Percentiles rank a stretch among this genome's conserved stretches.
Conservation (phyloP, 78 protist species). For the Dictyostelium firmibasis region DNA sequence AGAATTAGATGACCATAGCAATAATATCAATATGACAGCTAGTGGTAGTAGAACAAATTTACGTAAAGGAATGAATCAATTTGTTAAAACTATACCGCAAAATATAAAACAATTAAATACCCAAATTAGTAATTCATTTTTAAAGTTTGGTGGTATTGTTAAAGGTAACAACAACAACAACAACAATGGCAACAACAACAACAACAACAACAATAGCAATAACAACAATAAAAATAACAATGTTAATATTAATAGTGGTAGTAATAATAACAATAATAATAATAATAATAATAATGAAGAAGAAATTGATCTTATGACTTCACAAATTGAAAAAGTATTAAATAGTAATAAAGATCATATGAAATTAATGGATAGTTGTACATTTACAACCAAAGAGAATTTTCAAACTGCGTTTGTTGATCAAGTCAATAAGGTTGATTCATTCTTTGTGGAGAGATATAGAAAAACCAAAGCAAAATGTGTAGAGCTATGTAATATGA, state of each 20-base stretch:
- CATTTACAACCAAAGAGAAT: background rate
- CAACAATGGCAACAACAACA: background rate
- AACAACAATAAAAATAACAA: background rate
- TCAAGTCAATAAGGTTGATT: slow-evolving; percentile 34
- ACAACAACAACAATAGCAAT: background rate
- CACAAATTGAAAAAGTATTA: background rate
- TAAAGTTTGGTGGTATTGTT: background rate
- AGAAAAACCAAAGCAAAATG: slow-evolving; percentile 23
- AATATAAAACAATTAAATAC: background rate
- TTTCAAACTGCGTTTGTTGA: background rate
- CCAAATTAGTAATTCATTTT: background rate
- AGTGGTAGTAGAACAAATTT: background rate
- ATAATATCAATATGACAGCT: background rate
- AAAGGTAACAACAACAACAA: background rate
- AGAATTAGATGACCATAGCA: background rate
- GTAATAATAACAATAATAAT: background rate
- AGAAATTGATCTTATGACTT: background rate
- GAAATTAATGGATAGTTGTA: background rate
- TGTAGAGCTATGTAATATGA: slow-evolving; percentile 28
- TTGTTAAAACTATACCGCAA: background rate
- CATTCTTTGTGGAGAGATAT: slow-evolving; percentile 29
- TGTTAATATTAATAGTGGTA: too few species aligned
- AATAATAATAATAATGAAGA: background rate
- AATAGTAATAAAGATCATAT: background rate
- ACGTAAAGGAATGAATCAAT: background rate